Evolutionary conservation across 2,329 filamentous ascomycete genomes (phyloP), one percentile per base, ranked within the genome.

Genomic region (Cordyceps cicadae): DNA sequence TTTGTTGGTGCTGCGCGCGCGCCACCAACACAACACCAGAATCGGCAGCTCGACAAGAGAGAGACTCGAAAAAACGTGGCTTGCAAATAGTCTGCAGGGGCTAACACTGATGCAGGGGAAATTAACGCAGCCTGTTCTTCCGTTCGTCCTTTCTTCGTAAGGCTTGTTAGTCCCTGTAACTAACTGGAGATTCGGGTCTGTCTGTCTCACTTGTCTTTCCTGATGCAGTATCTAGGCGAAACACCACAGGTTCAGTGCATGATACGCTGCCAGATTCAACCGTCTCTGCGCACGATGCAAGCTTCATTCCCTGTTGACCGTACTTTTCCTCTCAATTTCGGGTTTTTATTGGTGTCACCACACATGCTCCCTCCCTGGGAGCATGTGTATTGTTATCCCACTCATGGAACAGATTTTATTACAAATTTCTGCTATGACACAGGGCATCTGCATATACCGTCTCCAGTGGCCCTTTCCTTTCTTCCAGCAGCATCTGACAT

Each of bases 51-150:
- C n/a, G n/a, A n/a, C n/a, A n/a, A n/a, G n/a, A n/a, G n/a, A n/a
- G n/a, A n/a, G n/a, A 43, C 5, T 43, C 43, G 43, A 29, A 46
- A 41, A 46, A 59, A 48, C 11, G 57, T 59, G 57, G 57, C 57
- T 59, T 59, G 50, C 39, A 59, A 59, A 53, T 59, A 59, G 50
- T 50, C 14, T 43, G 17, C 50, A 39, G 29, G 24, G 50, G n/a
- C n/a, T n/a, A n/a, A n/a, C n/a, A 41, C 57, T 59, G 48, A 46
- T 59, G 57, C 57, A 59, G 57, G 57, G 57, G 57, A 54, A 54
- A 59, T 59, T 46, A n/a, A n/a, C n/a, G 21, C 49, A 29, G 24
- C 2, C 4, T 50, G 29, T 26, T 9, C 24, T 17, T 2, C 24
- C 4, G 2, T 24, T 24, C 24, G 5, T 32, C 37, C 5, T 2